Base-by-base conservation (phyloP, 2,329 filamentous ascomycete genomes). In the Fusarium transvaalense region DNA sequence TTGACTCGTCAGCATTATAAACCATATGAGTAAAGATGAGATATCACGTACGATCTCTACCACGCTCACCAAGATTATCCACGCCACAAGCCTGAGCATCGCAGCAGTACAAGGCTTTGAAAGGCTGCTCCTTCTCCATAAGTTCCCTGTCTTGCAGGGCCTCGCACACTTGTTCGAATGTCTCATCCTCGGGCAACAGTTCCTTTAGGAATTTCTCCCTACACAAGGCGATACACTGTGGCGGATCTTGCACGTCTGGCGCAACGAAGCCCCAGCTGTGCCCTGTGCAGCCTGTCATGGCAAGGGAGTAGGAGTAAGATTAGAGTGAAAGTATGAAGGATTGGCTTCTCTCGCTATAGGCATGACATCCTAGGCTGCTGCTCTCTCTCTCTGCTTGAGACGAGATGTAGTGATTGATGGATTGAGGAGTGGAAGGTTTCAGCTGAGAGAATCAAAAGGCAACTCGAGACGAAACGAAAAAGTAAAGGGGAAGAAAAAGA, bases 81-180 rank as follows among this genome's bases (percentile, higher is more conserved):
- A 87, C 83, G 29, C 85, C 85, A 70, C 85, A 88, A 48, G 79
- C 78, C 51, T 78, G 80, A 48, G 80, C 78, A 71, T 86, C 84
- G 73, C 85, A 86, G 74, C 84, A 84, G 71, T 87, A 87, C 23
- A 87, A 76, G 39, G 76, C 72, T 78, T 80, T 82, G 13, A 87
- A 78, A n/a, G 63, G 60, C 10, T 72, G 51, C 41, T 77, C 71
- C 27, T 72, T 71, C 51, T 73, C 71, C 32, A 75, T 66, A 23
- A 62, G 55, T 10, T 60, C 53, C 21, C 51, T 71, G 72, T 75
- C 61, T 66, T 75, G 67, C 6, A 81, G 74, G 8, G 62, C 64
- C 61, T 76, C 63, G 66, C 82, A 83, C 35, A 74, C 73, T 12
- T 68, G 58, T 10, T 62, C 50, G 63, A 80, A 77, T 58, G 76